Base-by-base conservation (phyloP, 441 rosid species). In the Gossypium lobatum region DNA sequence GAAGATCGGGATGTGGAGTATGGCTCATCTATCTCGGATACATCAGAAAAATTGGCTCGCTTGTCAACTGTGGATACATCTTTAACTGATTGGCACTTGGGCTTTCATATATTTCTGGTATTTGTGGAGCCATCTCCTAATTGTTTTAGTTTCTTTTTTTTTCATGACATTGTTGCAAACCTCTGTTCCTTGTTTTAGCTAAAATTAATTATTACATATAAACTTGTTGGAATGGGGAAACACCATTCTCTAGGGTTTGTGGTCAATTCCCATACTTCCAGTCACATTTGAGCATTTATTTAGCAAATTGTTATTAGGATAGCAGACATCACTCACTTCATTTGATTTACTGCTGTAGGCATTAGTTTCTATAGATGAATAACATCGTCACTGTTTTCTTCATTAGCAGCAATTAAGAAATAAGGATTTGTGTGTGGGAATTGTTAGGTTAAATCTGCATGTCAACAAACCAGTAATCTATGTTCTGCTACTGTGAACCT, bases 61-160 rank as follows among this genome's bases (percentile, higher is more conserved):
- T 77, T 92, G 77, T 86, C 97, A 70, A 85, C 86, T 74, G 88
- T 87, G 76, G 93, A 93, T 77, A 75, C 87, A 67, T 87, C 96
- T 80, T 85, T 91, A 82, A 91, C 90, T 26, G 99, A 93, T 81
- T 95, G 99, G 98, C 97, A 93, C 83, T 81, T 88, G 79, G 98
- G 99, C 79, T 95, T 93, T 79, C 98, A 90, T 81, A 89, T 90
- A 62, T 87, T 78, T 83, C 81, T 95, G 98, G 99, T 95, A 89
- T 81, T 45, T 8, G 52, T 25, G 31, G 14, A 72, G 63, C 64
- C 55, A 25, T 61, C 63, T 48, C 26, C 55, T 17, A 23, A 64
- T 25, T 76, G 42, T 34, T 9, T 61, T 25, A 71, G 42, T 64
- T 31, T 73, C 10, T 65, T 45, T 2, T 17, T 18, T 62, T 70